Conservation (phyloP, 208 protist species). For the Trypanosoma mega region DNA sequence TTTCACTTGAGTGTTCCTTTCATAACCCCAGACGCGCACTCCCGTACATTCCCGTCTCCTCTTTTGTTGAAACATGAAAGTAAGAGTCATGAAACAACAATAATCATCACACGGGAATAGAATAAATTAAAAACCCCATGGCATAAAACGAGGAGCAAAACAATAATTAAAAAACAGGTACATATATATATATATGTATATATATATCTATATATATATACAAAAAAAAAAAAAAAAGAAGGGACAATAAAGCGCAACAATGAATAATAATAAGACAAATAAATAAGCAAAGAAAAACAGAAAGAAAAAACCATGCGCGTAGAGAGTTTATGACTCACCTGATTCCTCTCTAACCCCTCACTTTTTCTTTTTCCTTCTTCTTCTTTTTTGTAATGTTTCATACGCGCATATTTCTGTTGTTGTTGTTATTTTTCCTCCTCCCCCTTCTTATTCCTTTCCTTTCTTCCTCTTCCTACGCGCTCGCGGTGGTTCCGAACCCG, state of each 20-base stretch:
- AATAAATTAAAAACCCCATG: no score
- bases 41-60: no score
- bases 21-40: no score
- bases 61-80: no score
- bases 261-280: neutral
- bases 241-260: constrained; percentile 2
- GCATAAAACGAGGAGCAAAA: neutral
- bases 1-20: no score
- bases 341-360: no score
- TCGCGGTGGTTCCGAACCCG: neutral
- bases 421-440: neutral
- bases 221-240: neutral
- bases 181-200: neutral
- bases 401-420: constrained; percentile 5
- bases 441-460: constrained; percentile 5
- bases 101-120: no score
- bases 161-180: neutral
- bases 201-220: neutral
- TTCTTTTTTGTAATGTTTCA: no score
- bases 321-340: constrained; percentile 5
- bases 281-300: constrained; percentile 6
- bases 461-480: neutral
- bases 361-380: no score
- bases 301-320: constrained; percentile 15
- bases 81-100: no score